A percentile compares a stretch with the other conserved stretches of the same genome.
These are phyloP conservation scores for Salix udensis DNA, from an alignment of 345 rosid genomes.

Conservation along the genomic window DNA sequence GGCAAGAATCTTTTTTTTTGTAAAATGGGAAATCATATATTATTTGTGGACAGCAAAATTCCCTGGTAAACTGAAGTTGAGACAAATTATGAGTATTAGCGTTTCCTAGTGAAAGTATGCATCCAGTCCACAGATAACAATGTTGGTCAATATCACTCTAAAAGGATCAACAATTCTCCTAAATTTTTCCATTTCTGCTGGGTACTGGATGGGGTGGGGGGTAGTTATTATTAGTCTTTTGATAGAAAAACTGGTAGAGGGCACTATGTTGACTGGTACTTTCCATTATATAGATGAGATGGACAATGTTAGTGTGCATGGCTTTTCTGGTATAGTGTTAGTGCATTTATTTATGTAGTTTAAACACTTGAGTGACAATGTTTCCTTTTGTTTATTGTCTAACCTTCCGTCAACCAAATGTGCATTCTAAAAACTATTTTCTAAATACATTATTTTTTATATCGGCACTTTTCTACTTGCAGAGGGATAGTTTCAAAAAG, in stretches of 20 bases:
- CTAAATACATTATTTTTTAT: neutral
- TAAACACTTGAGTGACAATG: neutral
- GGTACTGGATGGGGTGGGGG: neutral
- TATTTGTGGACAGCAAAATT: neutral
- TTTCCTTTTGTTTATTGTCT: neutral
- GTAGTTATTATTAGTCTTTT: neutral
- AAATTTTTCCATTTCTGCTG: neutral
- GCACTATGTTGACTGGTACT: neutral
- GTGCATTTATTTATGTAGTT: neutral
- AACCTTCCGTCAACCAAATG: neutral
- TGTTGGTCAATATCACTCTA: neutral
- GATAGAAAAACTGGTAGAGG: neutral
- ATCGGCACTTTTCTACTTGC: conserved; percentile 27
- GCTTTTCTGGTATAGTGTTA: neutral
- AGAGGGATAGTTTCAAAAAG: conserved; percentile 77
- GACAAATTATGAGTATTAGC: neutral
- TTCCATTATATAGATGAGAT: neutral
- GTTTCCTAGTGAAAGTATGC: neutral
- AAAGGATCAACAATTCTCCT: neutral
- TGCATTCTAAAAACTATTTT: neutral
- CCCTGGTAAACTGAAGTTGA: neutral
- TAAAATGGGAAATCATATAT: neutral
- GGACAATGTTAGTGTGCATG: neutral
- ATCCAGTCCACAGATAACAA: neutral
- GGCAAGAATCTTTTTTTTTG: neutral